Evolutionary conservation across 2,329 filamentous ascomycete species (phyloP).

Genomic region (Zymoseptoria ardabiliae): DNA sequence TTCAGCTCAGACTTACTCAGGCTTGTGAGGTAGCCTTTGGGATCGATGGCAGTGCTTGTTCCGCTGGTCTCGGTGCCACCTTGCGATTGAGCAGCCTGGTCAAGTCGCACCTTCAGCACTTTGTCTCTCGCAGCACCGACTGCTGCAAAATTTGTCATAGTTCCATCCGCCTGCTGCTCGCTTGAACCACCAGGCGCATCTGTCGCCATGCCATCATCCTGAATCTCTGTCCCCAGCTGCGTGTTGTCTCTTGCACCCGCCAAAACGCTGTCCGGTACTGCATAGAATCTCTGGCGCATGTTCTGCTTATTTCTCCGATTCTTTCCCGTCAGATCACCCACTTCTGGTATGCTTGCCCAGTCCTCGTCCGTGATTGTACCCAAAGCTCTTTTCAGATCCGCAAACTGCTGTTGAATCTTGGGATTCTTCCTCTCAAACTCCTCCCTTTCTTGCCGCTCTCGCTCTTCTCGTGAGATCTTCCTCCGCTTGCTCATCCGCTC

Average conservation of each 20-base stretch:
- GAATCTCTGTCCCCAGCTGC: slow-evolving; percentile 82
- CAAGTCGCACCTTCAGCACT: slow-evolving; percentile 86
- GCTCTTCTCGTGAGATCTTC: slow-evolving; percentile 85
- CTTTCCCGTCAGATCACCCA: slow-evolving; percentile 92
- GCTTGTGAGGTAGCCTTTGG: slow-evolving; percentile 91
- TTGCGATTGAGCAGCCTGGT: slow-evolving; percentile 68
- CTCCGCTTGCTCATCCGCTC: slow-evolving; percentile 92
- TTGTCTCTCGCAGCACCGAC: slow-evolving; percentile 95
- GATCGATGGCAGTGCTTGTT: slow-evolving; percentile 84
- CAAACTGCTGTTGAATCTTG: slow-evolving; percentile 96
- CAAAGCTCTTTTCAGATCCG: slow-evolving; percentile 85
- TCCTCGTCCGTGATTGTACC: slow-evolving; percentile 88
- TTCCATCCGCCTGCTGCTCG: slow-evolving; percentile 60
- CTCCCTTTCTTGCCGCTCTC: slow-evolving; percentile 82
- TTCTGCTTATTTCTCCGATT: slow-evolving; percentile 81
- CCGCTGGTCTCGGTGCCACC: slow-evolving; percentile 64
- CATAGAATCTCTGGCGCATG: slow-evolving; percentile 77
- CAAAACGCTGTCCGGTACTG: slow-evolving; percentile 91
- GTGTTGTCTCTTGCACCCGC: slow-evolving; percentile 73
- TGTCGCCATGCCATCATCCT: slow-evolving; percentile 57
- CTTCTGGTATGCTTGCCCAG: slow-evolving; percentile 91
- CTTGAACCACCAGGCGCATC: slow-evolving; percentile 34
- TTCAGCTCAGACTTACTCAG: slow-evolving; percentile 73
- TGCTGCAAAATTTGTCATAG: slow-evolving; percentile 96
- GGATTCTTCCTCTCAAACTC: slow-evolving; percentile 97